phyloP scores from a whole-genome alignment of 495 filamentous ascomycete species.

The Cercophora sp. region DNA sequence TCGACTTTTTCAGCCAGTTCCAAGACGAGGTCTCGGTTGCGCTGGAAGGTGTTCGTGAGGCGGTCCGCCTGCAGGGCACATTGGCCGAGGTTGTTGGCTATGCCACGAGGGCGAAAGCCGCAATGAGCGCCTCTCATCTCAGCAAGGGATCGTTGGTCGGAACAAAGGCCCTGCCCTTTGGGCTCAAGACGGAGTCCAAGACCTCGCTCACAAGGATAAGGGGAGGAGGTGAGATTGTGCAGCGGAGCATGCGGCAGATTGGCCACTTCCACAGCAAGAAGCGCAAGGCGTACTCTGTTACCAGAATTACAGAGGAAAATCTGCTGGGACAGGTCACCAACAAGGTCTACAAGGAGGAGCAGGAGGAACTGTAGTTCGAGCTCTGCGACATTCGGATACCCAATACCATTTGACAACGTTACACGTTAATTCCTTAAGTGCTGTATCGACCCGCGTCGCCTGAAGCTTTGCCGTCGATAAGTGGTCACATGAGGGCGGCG shows the following conservation, averaged over 20 bases:
- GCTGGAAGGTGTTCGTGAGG: slow-evolving; percentile 72
- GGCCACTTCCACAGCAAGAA: slow-evolving; percentile 68
- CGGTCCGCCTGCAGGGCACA: slow-evolving; percentile 61
- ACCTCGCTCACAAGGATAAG: slow-evolving; percentile 55
- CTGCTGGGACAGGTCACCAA: slow-evolving; percentile 16
- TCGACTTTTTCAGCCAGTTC: slow-evolving; percentile 64
- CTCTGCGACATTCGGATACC: slow-evolving; percentile 8
- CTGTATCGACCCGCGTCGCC: too few species aligned
- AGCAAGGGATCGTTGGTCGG: slow-evolving; percentile 15
- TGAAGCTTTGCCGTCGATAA: too few species aligned
- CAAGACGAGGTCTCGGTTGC: slow-evolving; percentile 71
- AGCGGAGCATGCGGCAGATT: slow-evolving; percentile 63
- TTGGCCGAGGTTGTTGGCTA: slow-evolving; percentile 69
- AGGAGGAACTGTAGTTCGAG: slow-evolving; percentile 3
- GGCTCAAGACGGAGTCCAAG: slow-evolving; percentile 58
- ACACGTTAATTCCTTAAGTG: too few species aligned
- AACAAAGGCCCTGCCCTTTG: slow-evolving; percentile 54
- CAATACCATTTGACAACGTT: background rate
- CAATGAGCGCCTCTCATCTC: slow-evolving; percentile 11
- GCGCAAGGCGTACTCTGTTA: slow-evolving; percentile 71
- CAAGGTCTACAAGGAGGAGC: slow-evolving; percentile 4
- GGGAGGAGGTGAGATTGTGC: slow-evolving; percentile 58
- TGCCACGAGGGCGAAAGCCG: slow-evolving; percentile 41
- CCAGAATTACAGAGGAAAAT: slow-evolving; percentile 56
- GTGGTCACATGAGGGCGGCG: too few species aligned